Base-by-base conservation (phyloP, 2,329 filamentous ascomycete genomes). In the Fusarium camptoceras region DNA sequence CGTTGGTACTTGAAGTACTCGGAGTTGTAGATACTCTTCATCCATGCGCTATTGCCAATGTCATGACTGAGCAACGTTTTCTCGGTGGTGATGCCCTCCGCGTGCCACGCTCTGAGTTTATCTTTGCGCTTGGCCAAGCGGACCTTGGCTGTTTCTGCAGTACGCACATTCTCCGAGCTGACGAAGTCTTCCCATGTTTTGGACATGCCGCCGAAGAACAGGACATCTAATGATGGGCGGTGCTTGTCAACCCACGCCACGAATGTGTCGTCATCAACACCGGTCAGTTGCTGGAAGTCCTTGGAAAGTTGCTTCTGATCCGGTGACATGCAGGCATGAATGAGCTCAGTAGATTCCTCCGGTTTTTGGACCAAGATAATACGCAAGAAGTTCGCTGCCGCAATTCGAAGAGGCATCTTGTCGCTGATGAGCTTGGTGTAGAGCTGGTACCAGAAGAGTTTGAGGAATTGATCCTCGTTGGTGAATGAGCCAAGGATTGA, bases 311-410 rank as follows among this genome's bases (percentile, higher is more conserved):
- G 86, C 56, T 88, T 86, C 70, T 96, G 92, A 31, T 96, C 90
- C 2, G 88, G 84, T 0, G 87, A 86, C 74, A 91, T 89, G 34
- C 90, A 90, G 64, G 94, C 89, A 22, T 88, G 89, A 47, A 98
- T 87, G 51, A 98, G 87, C 1, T 86, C 84, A 0, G 89, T 87
- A 22, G 93, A 92, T 76, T 97, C 94, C 7, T 92, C 87, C 0
- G 95, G 94, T 78, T 97, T 98, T 75, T 98, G 95, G 1, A 98
- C 94, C 59, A 98, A 86, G 72, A 98, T 89, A 47, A 97, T 92
- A n/a, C 96, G 89, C 88, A 95, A 94, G 25, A 98, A 87, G 70
- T 93, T 92, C 14, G 93, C 93, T 28, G 95, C 92, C 44, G 92
- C 89, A 55, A 92, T 80, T 18, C 94, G 90, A 10, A 97, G 88